Conservation (phyloP, 345 rosid species). For the Euphorbia peplus region DNA sequence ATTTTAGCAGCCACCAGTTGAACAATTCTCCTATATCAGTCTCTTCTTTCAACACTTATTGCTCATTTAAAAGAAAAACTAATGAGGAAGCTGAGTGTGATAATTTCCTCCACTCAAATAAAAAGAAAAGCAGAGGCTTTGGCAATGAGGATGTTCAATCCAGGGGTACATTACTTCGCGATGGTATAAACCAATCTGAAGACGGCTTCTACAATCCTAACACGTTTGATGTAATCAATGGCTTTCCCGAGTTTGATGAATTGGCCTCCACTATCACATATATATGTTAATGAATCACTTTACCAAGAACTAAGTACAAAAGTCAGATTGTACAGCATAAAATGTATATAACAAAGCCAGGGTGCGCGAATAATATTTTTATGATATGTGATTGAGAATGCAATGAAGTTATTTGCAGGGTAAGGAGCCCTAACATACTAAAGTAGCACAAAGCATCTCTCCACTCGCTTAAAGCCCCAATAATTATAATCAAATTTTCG, state of each 20-base stretch:
- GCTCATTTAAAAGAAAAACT: conserved; percentile 29
- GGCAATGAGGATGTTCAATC: conserved; percentile 17
- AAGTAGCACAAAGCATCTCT: conserved; percentile 3
- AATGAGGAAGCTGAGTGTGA: conserved; percentile 20
- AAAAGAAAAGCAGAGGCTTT: conserved; percentile 16
- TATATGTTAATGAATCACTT: conserved; percentile 10
- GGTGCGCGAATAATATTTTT: background rate
- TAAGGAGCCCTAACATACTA: background rate
- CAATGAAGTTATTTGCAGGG: background rate
- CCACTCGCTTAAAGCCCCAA: background rate
- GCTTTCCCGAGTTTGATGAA: conserved; percentile 28
- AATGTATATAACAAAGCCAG: background rate
- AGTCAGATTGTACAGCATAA: conserved; percentile 13
- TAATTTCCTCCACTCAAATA: conserved; percentile 14
- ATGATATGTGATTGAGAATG: background rate
- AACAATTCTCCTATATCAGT: conserved; percentile 26
- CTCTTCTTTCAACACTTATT: conserved; percentile 21
- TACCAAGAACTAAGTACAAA: background rate
- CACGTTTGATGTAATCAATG: conserved; percentile 20
- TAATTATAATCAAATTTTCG: background rate
- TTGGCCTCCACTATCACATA: conserved; percentile 22
- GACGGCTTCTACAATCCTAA: conserved; percentile 24
- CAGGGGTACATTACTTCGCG: conserved; percentile 3
- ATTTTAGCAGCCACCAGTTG: conserved; percentile 10
- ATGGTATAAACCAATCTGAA: conserved; percentile 17